Evolutionary conservation across 345 rosid species (phyloP), one percentile per base, ranked within the genome.

Genomic region (Pistacia vera): DNA sequence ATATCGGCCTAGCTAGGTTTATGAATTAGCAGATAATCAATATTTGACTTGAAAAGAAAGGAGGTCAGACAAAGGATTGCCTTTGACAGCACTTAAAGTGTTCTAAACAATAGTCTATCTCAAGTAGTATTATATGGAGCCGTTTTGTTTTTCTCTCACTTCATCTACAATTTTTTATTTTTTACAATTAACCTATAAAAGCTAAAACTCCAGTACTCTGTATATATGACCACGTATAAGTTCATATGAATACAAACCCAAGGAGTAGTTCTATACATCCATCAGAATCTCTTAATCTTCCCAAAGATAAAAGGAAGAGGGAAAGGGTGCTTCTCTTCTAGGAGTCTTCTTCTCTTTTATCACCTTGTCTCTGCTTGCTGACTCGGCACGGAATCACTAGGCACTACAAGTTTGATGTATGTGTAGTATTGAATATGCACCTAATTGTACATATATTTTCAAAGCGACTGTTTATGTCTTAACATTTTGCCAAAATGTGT

Each of bases 351-450:
- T 83, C 22, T 76, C 82, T 5, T 44, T 78, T n/a, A 66, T 76
- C 63, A 67, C 68, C 56, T 55, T 78, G 49, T 70, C 67, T 68
- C 70, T 81, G 77, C 75, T 79, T 66, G 78, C 86, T 63, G 76
- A 82, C 33, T 74, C 74, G 58, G 86, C 84, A 69, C 51, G 91
- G 89, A 72, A 72, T 75, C 55, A 95, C 94, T 63, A 84, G 96
- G 83, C 98, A 91, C 76, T 93, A 87, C 87, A 85, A 80, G 73
- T 86, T 95, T 63, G 83, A 93, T 25, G 97, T 91, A 87, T 38
- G 92, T 38, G 18, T 63, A 17, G 25, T 4, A 3, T 4, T 8
- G 9, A 6, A 1, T 8, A 8, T 49, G 52, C 38, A 46, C 25
- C 18, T 33, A 30, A 69, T 69, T 33, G 18, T 69, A 33, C 14